These are phyloP conservation scores for Pneumocystis jirovecii DNA, from an alignment of 1,139 yeast species.

Conservation along the genomic window DNA sequence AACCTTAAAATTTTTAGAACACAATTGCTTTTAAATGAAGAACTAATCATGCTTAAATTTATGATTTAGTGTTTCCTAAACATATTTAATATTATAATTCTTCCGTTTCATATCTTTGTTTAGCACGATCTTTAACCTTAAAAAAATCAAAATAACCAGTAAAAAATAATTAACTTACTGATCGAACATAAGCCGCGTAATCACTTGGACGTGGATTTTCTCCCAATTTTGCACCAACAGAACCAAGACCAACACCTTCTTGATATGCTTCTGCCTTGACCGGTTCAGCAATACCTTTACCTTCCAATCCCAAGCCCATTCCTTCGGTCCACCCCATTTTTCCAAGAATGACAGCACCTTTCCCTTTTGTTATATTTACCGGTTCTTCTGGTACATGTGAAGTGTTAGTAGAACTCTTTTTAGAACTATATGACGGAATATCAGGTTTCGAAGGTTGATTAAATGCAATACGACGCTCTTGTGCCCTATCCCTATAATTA, in stretches of 20 bases:
- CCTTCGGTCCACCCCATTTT: constrained; percentile 3
- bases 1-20: neutral
- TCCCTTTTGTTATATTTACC: neutral
- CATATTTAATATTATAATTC: neutral
- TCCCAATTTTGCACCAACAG: neutral
- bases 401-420: neutral
- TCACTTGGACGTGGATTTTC: neutral
- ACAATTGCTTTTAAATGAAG: neutral
- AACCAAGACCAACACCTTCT: constrained; percentile 1
- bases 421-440: neutral
- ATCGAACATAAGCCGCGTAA: neutral
- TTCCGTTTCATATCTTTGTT: neutral
- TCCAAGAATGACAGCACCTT: neutral
- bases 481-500: constrained; percentile 1
- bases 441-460: neutral
- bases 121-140: constrained; percentile 1
- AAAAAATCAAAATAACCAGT: neutral
- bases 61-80: neutral
- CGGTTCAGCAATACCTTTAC: neutral
- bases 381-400: neutral
- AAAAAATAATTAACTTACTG: neutral
- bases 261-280: neutral
- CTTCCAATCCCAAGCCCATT: neutral
- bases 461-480: constrained; percentile 1
- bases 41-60: neutral